Conservation (phyloP, 177 flowering plant species). For the Telopea speciosissima region DNA sequence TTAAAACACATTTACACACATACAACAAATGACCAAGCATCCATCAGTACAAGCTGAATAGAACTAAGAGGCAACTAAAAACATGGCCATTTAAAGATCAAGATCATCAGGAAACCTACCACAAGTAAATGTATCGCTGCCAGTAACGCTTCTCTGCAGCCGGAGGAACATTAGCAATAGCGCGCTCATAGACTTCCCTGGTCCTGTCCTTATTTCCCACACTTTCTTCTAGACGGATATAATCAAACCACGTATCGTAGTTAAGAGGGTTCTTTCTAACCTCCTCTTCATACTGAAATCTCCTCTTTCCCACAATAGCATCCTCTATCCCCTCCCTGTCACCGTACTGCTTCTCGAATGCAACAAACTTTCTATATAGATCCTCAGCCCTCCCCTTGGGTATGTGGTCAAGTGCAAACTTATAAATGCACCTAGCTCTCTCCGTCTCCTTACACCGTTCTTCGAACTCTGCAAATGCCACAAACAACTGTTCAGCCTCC, state of each 20-base stretch:
- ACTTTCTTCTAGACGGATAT: slow-evolving; percentile 80
- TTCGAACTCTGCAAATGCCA: slow-evolving; percentile 93
- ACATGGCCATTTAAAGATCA: not conserved
- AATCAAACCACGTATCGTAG: slow-evolving; percentile 94
- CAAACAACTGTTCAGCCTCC: slow-evolving; percentile 76
- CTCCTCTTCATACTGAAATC: slow-evolving; percentile 95
- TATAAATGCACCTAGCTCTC: slow-evolving; percentile 84
- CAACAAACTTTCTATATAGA: slow-evolving; percentile 80
- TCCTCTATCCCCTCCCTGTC: slow-evolving; percentile 93
- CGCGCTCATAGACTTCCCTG: slow-evolving; percentile 84
- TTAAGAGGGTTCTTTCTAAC: slow-evolving; percentile 78
- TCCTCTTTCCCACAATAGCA: slow-evolving; percentile 91
- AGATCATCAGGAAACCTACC: slow-evolving; percentile 38
- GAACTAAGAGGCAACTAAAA: not conserved
- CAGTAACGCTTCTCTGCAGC: slow-evolving; percentile 95
- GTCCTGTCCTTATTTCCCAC: slow-evolving; percentile 59
- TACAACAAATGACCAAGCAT: not conserved
- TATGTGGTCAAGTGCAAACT: slow-evolving; percentile 83
- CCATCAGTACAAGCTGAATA: not conserved
- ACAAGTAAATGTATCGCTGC: slow-evolving; percentile 88
- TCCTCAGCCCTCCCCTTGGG: slow-evolving; percentile 96
- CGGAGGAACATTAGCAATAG: slow-evolving; percentile 92
- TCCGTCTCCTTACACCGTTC: slow-evolving; percentile 83
- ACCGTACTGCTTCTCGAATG: slow-evolving; percentile 93
- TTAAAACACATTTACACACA: not conserved